Evolutionary conservation across 1,284 basidiomycete genomes (phyloP).

Genomic region (Boletellus deceptivus): DNA sequence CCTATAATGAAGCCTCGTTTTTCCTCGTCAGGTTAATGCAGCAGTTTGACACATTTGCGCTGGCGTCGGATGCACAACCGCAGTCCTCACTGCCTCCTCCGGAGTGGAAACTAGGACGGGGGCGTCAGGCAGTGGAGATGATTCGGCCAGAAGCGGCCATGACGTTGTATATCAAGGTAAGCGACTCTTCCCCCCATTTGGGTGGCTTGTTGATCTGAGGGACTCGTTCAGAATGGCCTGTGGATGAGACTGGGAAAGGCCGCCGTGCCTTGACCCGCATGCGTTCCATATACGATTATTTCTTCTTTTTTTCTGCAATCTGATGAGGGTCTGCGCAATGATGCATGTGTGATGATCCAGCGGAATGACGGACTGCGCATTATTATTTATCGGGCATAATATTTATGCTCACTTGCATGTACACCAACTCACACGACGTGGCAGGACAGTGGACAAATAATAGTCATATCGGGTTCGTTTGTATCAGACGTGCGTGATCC

Average conservation of each 20-base stretch:
- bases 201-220: slow-evolving; percentile 4
- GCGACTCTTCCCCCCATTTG: slow-evolving; percentile 15
- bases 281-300: not conserved
- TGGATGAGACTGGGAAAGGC: slow-evolving; percentile 47
- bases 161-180: slow-evolving; percentile 61
- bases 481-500: slow-evolving; percentile 6
- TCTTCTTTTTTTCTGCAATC: not conserved
- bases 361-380: not conserved
- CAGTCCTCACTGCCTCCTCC: slow-evolving; percentile 54
- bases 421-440: slow-evolving; percentile 3
- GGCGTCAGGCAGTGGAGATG: slow-evolving; percentile 53
- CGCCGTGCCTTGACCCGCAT: slow-evolving; percentile 10
- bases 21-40: slow-evolving; percentile 67
- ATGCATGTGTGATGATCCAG: not conserved
- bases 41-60: slow-evolving; percentile 54
- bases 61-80: slow-evolving; percentile 63
- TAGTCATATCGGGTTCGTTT: no score
- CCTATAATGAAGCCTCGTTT: slow-evolving; percentile 69
- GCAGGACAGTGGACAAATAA: not conserved
- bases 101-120: slow-evolving; percentile 53
- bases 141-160: slow-evolving; percentile 60
- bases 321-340: not conserved
- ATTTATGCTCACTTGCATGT: slow-evolving; percentile 4
- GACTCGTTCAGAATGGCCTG: slow-evolving; percentile 44
- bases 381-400: slow-evolving; percentile 17